phyloP scores from a whole-genome alignment of 352 stramenopile species.

The Globisporangium heterothallicum region DNA sequence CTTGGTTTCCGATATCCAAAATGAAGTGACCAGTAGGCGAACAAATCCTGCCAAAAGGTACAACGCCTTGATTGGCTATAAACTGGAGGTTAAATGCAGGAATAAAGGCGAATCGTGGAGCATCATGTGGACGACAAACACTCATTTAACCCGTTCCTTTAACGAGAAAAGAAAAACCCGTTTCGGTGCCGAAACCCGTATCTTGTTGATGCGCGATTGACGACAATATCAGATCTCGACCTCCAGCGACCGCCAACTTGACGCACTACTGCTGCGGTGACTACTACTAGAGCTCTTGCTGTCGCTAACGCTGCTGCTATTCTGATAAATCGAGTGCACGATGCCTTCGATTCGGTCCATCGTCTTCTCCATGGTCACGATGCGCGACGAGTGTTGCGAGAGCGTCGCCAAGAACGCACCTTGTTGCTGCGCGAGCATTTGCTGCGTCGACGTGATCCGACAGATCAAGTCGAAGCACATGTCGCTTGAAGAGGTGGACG shows the following conservation, averaged over 20 bases:
- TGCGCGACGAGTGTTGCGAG: slow-evolving; percentile 42
- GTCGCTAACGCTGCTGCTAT: background rate
- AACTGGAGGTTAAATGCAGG: background rate
- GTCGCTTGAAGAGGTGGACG: background rate
- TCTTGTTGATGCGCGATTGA: no score
- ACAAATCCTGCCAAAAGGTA: background rate
- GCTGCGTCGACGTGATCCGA: slow-evolving; percentile 61
- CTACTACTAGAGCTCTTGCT: background rate
- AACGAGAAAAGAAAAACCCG: slow-evolving; percentile 1
- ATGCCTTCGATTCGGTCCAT: slow-evolving; percentile 40
- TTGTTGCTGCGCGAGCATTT: slow-evolving; percentile 54
- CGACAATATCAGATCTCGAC: slow-evolving; percentile 7
- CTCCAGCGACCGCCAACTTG: no score
- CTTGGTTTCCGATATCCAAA: background rate
- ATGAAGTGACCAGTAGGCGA: no score
- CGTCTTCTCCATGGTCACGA: slow-evolving; percentile 42
- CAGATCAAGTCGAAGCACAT: slow-evolving; percentile 49
- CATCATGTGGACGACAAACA: no score
- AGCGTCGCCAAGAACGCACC: slow-evolving; percentile 34
- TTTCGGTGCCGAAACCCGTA: no score
- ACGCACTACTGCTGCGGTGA: no score
- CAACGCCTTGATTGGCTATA: background rate
- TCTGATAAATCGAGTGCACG: slow-evolving; percentile 14
- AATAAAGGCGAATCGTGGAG: no score
- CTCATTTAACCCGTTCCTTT: slow-evolving; percentile 1